Evolutionary conservation across 345 rosid genomes (phyloP).

Genomic region (Arabidopsis arenosa): DNA sequence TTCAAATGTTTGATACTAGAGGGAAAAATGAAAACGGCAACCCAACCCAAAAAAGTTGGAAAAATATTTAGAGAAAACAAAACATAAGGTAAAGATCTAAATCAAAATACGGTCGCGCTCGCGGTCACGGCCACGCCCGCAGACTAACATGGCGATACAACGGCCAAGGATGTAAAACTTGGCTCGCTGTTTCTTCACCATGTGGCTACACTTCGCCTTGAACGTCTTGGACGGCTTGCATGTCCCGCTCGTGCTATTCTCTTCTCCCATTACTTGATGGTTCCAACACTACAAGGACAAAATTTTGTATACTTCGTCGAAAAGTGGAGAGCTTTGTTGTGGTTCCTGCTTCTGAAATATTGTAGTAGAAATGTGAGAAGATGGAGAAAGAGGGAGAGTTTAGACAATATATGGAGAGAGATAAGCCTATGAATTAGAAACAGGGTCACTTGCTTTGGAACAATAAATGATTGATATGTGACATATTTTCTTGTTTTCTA

Average conservation of each 20-base stretch:
- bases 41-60: background rate
- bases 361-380: slow-evolving; percentile 29
- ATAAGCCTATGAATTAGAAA: slow-evolving; percentile 18
- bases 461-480: slow-evolving; percentile 38
- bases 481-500: slow-evolving; percentile 33
- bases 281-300: slow-evolving; percentile 16
- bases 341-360: slow-evolving; percentile 23
- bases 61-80: background rate
- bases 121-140: slow-evolving; percentile 60
- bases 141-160: slow-evolving; percentile 77
- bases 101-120: slow-evolving; percentile 30
- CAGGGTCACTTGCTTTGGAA: slow-evolving; percentile 37
- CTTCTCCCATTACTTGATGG: slow-evolving; percentile 35
- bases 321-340: slow-evolving; percentile 8
- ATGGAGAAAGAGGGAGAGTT: slow-evolving; percentile 31
- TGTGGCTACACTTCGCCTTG: slow-evolving; percentile 73
- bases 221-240: slow-evolving; percentile 65
- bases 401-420: slow-evolving; percentile 43
- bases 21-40: slow-evolving; percentile 17
- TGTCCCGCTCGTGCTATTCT: slow-evolving; percentile 33
- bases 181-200: slow-evolving; percentile 78
- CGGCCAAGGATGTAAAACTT: slow-evolving; percentile 83
- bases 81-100: slow-evolving; percentile 27
- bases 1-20: slow-evolving; percentile 30
- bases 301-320: background rate